A percentile compares a stretch with the other conserved stretches of the same genome.
Evolutionary conservation across 2,329 filamentous ascomycete species (phyloP).

Genomic region (Verticillium isaacii): DNA sequence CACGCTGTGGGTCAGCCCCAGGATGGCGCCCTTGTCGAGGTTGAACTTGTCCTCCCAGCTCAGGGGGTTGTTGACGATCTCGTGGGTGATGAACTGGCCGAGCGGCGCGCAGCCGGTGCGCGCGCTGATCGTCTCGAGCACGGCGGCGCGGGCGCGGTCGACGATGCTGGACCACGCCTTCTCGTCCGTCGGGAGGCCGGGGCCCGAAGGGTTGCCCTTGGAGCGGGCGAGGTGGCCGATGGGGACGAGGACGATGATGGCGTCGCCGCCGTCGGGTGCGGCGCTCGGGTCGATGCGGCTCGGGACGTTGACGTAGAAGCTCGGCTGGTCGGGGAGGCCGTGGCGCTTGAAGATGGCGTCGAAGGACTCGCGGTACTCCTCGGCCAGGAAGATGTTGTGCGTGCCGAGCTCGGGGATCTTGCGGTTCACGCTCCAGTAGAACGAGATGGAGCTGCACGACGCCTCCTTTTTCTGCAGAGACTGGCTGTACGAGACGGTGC

Average conservation of each 20-base stretch:
- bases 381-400: constrained; percentile 75
- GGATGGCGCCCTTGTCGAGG: constrained; percentile 68
- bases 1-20: constrained; percentile 68
- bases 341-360: constrained; percentile 71
- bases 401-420: constrained; percentile 58
- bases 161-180: constrained; percentile 61
- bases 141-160: constrained; percentile 49
- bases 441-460: constrained; percentile 70
- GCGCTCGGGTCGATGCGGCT: constrained; percentile 63
- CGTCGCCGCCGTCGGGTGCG: constrained; percentile 60
- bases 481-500: constrained; percentile 24
- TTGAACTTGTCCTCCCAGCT: constrained; percentile 67
- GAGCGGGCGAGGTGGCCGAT: constrained; percentile 62
- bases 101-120: constrained; percentile 54
- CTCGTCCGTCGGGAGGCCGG: constrained; percentile 26
- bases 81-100: constrained; percentile 45
- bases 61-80: constrained; percentile 60
- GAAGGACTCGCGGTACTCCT: constrained; percentile 68
- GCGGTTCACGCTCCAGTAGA: constrained; percentile 66
- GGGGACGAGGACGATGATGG: constrained; percentile 66
- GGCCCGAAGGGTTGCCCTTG: constrained; percentile 17
- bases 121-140: constrained; percentile 55
- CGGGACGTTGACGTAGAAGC: constrained; percentile 75
- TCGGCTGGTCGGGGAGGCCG: constrained; percentile 61
- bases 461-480: constrained; percentile 44